phyloP scores from a whole-genome alignment of 768 basidiomycete genomes.

The Fistulinella prunicolor region DNA sequence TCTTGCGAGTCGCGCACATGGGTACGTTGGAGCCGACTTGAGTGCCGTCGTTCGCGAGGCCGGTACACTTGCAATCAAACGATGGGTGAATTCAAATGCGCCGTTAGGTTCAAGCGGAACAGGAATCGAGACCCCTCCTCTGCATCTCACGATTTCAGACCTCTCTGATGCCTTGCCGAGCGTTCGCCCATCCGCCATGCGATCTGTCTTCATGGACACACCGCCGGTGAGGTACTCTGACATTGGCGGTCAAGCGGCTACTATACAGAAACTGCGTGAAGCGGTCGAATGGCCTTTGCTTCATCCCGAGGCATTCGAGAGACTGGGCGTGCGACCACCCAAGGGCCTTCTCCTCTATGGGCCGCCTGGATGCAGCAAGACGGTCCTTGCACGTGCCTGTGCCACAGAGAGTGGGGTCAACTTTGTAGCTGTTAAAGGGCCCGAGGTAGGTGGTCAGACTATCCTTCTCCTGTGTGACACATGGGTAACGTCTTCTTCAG shows the following conservation, averaged over 20 bases:
- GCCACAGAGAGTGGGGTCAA: constrained; percentile 98
- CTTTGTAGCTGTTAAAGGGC: constrained; percentile 95
- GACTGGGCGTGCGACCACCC: constrained; percentile 99
- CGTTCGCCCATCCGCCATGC: constrained; percentile 91
- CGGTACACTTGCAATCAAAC: no score
- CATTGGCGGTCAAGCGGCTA: constrained; percentile 80
- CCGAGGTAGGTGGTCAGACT: constrained; percentile 66
- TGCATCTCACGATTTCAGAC: constrained; percentile 60
- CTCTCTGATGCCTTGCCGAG: constrained; percentile 67
- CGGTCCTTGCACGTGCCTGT: constrained; percentile 94
- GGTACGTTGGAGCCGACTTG: constrained; percentile 99
- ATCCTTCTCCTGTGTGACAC: no score
- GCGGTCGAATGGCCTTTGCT: background rate
- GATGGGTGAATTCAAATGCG: no score
- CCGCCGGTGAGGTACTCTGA: constrained; percentile 81
- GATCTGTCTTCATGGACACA: constrained; percentile 87
- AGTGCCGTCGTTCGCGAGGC: no score
- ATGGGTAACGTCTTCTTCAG: no score
- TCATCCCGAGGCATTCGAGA: constrained; percentile 90
- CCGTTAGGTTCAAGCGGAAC: no score
- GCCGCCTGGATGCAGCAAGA: constrained; percentile 98
- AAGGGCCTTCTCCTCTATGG: constrained; percentile 99
- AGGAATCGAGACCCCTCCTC: no score
- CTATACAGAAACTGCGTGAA: constrained; percentile 75
- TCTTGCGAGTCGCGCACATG: constrained; percentile 81